These are phyloP conservation scores for Aspergillus sp. DNA, from an alignment of 2,329 filamentous ascomycete species.

Conservation along the genomic window DNA sequence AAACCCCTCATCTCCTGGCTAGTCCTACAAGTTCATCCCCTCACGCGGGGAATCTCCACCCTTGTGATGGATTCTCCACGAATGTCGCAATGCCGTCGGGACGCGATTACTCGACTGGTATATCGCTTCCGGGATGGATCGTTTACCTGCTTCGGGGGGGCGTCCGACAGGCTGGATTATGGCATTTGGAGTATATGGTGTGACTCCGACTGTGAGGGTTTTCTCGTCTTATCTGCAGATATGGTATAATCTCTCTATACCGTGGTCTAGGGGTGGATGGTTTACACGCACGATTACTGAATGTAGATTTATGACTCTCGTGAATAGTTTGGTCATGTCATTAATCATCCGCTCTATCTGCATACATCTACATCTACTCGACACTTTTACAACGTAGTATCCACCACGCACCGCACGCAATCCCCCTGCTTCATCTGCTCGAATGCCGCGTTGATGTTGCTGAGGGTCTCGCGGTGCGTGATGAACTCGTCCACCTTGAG, in stretches of 20 bases:
- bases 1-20: too few relatives aligned
- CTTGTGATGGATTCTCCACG: too few relatives aligned
- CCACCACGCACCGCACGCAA: conserved; percentile 91
- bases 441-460: conserved; percentile 84
- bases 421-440: conserved; percentile 91
- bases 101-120: neutral
- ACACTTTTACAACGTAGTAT: conserved; percentile 43
- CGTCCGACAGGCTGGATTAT: neutral
- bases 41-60: neutral
- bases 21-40: too few relatives aligned
- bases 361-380: neutral
- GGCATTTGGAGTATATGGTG: too few relatives aligned
- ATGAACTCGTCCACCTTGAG: conserved; percentile 99
- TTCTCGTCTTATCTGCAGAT: too few relatives aligned
- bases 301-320: too few relatives aligned
- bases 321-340: neutral
- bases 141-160: neutral
- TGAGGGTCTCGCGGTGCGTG: conserved; percentile 82
- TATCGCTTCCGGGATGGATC: neutral
- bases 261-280: too few relatives aligned
- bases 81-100: neutral
- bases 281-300: too few relatives aligned
- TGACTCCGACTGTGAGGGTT: too few relatives aligned
- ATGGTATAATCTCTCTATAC: too few relatives aligned
- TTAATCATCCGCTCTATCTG: neutral